Evolutionary conservation across 2,329 filamentous ascomycete genomes (phyloP), one percentile per base, ranked within the genome.

Genomic region (Phialocephala subalpina): DNA sequence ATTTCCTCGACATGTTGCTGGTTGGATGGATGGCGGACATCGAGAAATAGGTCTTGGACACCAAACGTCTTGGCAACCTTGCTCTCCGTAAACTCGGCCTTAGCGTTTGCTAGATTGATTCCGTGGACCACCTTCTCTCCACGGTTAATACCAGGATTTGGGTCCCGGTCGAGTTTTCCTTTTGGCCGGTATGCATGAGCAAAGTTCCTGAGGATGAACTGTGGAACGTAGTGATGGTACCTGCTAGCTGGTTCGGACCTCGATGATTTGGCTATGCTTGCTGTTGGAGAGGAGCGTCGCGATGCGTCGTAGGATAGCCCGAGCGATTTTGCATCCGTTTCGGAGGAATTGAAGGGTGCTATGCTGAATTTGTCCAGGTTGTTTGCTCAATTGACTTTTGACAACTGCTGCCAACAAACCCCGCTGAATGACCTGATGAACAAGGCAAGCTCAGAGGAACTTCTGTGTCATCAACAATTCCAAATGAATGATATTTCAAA

Each of bases 181-280:
- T 27, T 12, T 14, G 49, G 49, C 45, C 35, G 11, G 29, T 38
- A 35, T 38, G 35, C 7, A 22, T 58, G 55, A 9, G 27, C 55
- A 38, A 58, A 58, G n/a, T 58, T 58, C 20, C 33, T 35, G 9
- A 58, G 35, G n/a, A 58, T 58, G 55, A 58, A 58, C 36, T 58
- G 55, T 36, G 55, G 49, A 22, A 58, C n/a, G 29, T 36, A 58
- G 20, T 58, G 55, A 22, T 58, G 55, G 36, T 58, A 58, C 20
- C 55, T 20, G 6, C 9, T 12, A 5, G 9, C 18, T 20, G 9
- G 40, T 12, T 16, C 40, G 40, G 40, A 45, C 6, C 18, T 45
- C 40, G 40, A 45, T n/a, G 55, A 58, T 29, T 53, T 18, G 6
- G 20, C 49, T 9, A 33, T 33, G 49, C 27, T 33, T 27, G n/a